Conservation (phyloP, 805 yeast species). For the Debaryomyces prosopidis region DNA sequence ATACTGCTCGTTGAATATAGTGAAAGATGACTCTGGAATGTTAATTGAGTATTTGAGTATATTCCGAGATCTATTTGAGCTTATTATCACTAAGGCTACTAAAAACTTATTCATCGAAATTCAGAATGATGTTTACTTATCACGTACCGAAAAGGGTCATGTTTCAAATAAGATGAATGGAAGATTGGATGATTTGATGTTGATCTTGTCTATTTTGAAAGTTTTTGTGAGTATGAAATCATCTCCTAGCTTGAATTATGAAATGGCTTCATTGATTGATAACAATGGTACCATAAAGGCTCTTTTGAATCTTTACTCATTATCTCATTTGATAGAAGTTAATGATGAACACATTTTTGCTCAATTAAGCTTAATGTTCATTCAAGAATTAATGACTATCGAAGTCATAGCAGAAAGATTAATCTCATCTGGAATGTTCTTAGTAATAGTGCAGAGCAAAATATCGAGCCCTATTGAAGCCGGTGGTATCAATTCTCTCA, state of each 20-base stretch:
- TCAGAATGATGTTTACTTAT: conserved; percentile 53
- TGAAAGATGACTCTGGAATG: conserved; percentile 38
- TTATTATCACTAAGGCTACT: conserved; percentile 67
- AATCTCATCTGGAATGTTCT: conserved; percentile 59
- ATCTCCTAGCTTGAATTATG: conserved; percentile 46
- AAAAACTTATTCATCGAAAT: conserved; percentile 56
- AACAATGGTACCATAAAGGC: conserved; percentile 63
- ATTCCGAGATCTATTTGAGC: conserved; percentile 57
- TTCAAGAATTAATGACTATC: conserved; percentile 65
- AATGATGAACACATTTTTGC: conserved; percentile 71
- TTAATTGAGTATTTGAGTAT: conserved; percentile 51
- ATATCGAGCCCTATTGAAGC: conserved; percentile 64
- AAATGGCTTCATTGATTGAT: conserved; percentile 52
- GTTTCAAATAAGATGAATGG: conserved; percentile 40
- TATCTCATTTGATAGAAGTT: conserved; percentile 60
- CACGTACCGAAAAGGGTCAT: conserved; percentile 32
- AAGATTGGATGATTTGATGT: conserved; percentile 62
- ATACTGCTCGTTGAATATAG: conserved; percentile 46
- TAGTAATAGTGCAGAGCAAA: conserved; percentile 72
- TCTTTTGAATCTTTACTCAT: conserved; percentile 64
- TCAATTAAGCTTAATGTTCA: conserved; percentile 64
- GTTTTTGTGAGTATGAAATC: conserved; percentile 52
- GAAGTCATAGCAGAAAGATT: conserved; percentile 67
- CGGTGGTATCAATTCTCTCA: conserved; percentile 58
- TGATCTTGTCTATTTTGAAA: conserved; percentile 65